Percentiles rank a stretch among this genome's conserved stretches.
Evolutionary conservation across 441 rosid genomes (phyloP).

Genomic region (Syzygium malaccense): DNA sequence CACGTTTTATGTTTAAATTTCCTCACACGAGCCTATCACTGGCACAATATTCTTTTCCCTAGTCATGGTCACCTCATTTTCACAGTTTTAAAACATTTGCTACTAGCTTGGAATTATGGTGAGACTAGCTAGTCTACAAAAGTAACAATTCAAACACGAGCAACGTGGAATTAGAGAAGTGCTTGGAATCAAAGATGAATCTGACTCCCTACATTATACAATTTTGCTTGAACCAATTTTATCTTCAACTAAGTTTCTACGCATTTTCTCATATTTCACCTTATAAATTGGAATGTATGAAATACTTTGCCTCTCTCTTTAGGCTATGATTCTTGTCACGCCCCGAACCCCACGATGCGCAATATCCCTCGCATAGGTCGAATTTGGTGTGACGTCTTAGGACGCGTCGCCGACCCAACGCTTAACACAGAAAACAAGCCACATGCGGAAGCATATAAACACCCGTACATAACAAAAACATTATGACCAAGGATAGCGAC

Average conservation of each 20-base stretch:
- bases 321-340: neutral
- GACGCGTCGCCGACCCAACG: too few relatives aligned
- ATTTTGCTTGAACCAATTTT: neutral
- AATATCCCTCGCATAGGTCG: too few relatives aligned
- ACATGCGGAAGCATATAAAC: too few relatives aligned
- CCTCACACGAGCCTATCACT: too few relatives aligned
- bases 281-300: neutral
- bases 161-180: neutral
- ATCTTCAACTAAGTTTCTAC: neutral
- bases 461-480: too few relatives aligned
- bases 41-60: neutral
- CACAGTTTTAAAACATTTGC: neutral
- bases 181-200: neutral
- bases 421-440: too few relatives aligned
- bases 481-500: too few relatives aligned
- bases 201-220: neutral
- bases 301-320: neutral
- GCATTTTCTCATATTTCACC: neutral
- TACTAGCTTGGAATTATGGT: neutral
- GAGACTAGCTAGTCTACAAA: neutral
- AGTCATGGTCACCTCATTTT: neutral
- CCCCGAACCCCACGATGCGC: too few relatives aligned
- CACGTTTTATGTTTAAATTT: neutral
- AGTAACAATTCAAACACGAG: neutral
- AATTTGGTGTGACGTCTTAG: too few relatives aligned